A percentile compares a stretch with the other conserved stretches of the same genome.
phyloP scores from a whole-genome alignment of 139 green algal genomes.

The Dunaliella sp. region DNA sequence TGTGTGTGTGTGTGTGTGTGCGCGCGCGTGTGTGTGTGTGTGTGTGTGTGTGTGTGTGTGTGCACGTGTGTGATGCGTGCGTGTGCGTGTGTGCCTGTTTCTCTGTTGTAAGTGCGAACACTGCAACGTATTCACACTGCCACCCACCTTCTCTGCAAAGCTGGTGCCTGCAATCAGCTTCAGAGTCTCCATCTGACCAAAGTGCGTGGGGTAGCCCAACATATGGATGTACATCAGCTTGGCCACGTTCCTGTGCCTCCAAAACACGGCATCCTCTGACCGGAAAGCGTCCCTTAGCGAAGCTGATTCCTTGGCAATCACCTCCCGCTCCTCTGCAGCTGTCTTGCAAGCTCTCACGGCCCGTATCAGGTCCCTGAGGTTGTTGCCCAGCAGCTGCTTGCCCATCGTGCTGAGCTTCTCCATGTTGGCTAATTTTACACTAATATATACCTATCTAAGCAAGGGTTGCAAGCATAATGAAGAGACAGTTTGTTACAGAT shows the following conservation, averaged over 20 bases:
- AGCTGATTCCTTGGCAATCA: slow-evolving; percentile 94
- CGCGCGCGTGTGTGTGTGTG: not conserved
- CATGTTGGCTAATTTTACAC: too few species aligned
- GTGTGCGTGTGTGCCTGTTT: slow-evolving; percentile 14
- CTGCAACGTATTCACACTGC: not conserved
- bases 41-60: slow-evolving; percentile 7
- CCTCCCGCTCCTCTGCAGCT: slow-evolving; percentile 91
- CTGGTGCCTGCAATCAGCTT: slow-evolving; percentile 87
- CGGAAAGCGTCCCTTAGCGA: slow-evolving; percentile 86
- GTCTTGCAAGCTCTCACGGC: slow-evolving; percentile 88
- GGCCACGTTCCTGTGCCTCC: slow-evolving; percentile 89
- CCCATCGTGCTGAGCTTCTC: too few species aligned
- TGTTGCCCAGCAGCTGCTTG: too few species aligned
- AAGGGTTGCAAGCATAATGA: too few species aligned
- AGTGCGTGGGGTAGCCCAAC: slow-evolving; percentile 98
- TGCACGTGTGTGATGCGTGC: slow-evolving; percentile 5
- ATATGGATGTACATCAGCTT: slow-evolving; percentile 99
- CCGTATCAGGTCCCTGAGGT: slow-evolving; percentile 86
- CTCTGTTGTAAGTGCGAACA: not conserved
- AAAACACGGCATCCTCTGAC: slow-evolving; percentile 63
- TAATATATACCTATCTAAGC: too few species aligned
- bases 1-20: not conserved
- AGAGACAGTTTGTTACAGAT: too few species aligned
- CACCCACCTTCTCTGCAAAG: slow-evolving; percentile 85
- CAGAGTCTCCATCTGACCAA: slow-evolving; percentile 99